These are phyloP conservation scores for Chaetoceros tenuissimus DNA, from an alignment of 108 stramenopile genomes.

Conservation along the genomic window DNA sequence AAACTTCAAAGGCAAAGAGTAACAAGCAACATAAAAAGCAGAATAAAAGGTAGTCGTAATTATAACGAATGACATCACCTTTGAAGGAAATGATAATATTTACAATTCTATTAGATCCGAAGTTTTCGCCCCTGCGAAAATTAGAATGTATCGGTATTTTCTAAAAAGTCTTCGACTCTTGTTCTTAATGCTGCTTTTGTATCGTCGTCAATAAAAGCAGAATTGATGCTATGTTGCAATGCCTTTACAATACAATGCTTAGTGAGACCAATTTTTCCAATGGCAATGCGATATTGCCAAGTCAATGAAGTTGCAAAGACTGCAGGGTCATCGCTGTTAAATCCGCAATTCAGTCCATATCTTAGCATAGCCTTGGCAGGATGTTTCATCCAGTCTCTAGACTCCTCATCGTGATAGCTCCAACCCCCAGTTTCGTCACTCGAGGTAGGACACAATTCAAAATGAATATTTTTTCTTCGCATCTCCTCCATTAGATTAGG, in stretches of 20 bases:
- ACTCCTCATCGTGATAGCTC: conserved; percentile 11
- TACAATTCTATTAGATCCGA: too few relatives aligned
- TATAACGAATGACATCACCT: too few relatives aligned
- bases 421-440: conserved; percentile 40
- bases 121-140: too few relatives aligned
- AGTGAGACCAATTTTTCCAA: conserved; percentile 41
- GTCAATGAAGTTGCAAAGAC: conserved; percentile 52
- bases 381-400: conserved; percentile 47
- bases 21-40: too few relatives aligned
- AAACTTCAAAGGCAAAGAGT: too few relatives aligned
- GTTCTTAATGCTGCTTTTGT: conserved; percentile 19
- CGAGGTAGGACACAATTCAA: conserved; percentile 62
- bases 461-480: conserved; percentile 28
- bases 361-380: conserved; percentile 31
- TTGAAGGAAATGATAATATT: too few relatives aligned
- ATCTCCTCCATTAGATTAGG: conserved; percentile 31
- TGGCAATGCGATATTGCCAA: conserved; percentile 47
- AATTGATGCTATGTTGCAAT: conserved; percentile 33
- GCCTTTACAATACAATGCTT: conserved; percentile 16
- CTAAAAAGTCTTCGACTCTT: conserved; percentile 7
- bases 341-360: conserved; percentile 23
- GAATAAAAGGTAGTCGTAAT: too few relatives aligned
- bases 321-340: conserved; percentile 68
- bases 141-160: too few relatives aligned
- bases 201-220: conserved; percentile 37